These are phyloP conservation scores for Trichoderma sp. DNA, from an alignment of 2,329 filamentous ascomycete genomes.

Conservation along the genomic window DNA sequence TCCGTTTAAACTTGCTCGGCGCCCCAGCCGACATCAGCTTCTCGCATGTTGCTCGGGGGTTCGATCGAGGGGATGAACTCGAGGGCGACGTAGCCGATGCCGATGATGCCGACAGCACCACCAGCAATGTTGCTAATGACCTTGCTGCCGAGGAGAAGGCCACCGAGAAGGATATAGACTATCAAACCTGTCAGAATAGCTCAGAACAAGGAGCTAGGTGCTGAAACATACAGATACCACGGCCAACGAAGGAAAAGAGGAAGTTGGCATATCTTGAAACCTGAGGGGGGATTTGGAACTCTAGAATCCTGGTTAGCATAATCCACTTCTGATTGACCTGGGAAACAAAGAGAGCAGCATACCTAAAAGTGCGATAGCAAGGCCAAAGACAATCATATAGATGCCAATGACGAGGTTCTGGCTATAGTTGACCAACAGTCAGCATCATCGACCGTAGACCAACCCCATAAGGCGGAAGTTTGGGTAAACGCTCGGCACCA, in stretches of 20 bases:
- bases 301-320: conserved; percentile 37
- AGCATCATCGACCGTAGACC: neutral
- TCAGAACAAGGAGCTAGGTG: neutral
- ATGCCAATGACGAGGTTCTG: conserved; percentile 68
- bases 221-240: conserved; percentile 77
- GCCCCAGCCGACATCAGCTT: conserved; percentile 71
- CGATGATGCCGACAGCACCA: conserved; percentile 71
- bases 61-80: conserved; percentile 78
- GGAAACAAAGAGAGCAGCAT: conserved; percentile 21
- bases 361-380: conserved; percentile 67
- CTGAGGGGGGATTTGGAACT: conserved; percentile 94
- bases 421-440: conserved; percentile 12
- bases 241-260: conserved; percentile 95
- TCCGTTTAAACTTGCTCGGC: conserved; percentile 66
- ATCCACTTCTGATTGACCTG: neutral
- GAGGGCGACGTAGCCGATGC: conserved; percentile 71
- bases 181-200: conserved; percentile 8
- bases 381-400: conserved; percentile 89
- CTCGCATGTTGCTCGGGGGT: conserved; percentile 77
- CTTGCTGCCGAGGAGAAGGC: conserved; percentile 69
- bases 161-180: conserved; percentile 97
- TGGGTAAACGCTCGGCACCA: neutral
- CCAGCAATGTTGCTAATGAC: conserved; percentile 73
- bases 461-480: neutral
- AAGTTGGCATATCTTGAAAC: conserved; percentile 93